A percentile compares a stretch with the other conserved stretches of the same genome.
phyloP scores from a whole-genome alignment of 345 rosid genomes.

The Fremontodendron californicum region DNA sequence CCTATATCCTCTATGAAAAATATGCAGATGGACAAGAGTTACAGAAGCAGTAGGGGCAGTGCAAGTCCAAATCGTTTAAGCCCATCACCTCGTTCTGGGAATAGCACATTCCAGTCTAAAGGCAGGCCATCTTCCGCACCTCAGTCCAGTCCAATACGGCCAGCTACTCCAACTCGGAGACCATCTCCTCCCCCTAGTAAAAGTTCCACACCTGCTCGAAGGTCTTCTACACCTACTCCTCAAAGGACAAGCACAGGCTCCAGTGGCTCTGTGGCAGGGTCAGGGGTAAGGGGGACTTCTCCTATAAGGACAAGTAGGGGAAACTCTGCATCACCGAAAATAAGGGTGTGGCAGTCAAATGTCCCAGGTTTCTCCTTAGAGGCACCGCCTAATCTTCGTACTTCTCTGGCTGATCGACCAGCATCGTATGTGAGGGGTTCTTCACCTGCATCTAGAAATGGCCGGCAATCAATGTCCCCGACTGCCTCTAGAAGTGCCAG shows the following conservation, averaged over 20 bases:
- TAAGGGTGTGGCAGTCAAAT: slow-evolving; percentile 86
- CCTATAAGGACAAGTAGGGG: slow-evolving; percentile 67
- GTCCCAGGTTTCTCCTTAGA: slow-evolving; percentile 94
- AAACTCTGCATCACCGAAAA: slow-evolving; percentile 88
- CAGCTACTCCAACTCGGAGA: slow-evolving; percentile 66
- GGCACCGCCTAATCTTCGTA: slow-evolving; percentile 96
- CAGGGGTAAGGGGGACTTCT: slow-evolving; percentile 73
- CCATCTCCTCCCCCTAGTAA: slow-evolving; percentile 74
- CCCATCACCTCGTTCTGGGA: slow-evolving; percentile 77
- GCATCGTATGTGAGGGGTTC: slow-evolving; percentile 93
- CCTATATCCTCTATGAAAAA: not conserved
- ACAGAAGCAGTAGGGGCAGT: slow-evolving; percentile 87
- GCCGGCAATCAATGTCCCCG: slow-evolving; percentile 95
- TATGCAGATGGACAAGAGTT: slow-evolving; percentile 88
- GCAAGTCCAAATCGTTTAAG: slow-evolving; percentile 95
- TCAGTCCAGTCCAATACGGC: slow-evolving; percentile 58
- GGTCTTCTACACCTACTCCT: slow-evolving; percentile 77
- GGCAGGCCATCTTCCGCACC: slow-evolving; percentile 84
- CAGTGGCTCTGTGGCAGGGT: slow-evolving; percentile 23
- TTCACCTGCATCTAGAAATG: slow-evolving; percentile 91
- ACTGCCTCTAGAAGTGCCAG: slow-evolving; percentile 85
- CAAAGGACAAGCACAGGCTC: slow-evolving; percentile 70
- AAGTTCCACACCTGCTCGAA: slow-evolving; percentile 54
- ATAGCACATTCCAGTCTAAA: slow-evolving; percentile 58
- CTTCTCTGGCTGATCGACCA: slow-evolving; percentile 91